Percentiles rank a stretch among this genome's conserved stretches.
Conservation (phyloP, 495 filamentous ascomycete species). For the Tricharina praecox region DNA sequence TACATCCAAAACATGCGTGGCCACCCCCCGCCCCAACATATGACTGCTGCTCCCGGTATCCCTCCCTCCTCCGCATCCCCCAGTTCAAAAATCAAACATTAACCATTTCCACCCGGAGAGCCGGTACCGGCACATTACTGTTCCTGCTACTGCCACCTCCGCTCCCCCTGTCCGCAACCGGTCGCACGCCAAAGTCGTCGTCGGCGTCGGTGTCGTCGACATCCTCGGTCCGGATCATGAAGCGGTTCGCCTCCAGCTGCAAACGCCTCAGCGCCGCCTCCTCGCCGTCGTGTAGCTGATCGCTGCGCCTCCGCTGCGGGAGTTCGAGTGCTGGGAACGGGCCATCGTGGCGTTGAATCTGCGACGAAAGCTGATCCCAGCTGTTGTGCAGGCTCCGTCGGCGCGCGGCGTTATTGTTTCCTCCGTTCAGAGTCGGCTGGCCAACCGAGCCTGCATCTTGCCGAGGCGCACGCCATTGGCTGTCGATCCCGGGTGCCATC, state of each 20-base stretch:
- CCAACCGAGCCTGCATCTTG: background rate
- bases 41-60: too few species aligned
- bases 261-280: background rate
- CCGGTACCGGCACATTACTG: background rate
- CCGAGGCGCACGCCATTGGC: background rate
- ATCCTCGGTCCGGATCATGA: background rate
- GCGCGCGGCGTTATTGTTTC: too few species aligned
- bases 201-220: background rate
- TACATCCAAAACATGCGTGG: too few species aligned
- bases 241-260: background rate
- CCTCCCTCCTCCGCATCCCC: too few species aligned
- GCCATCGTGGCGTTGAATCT: background rate
- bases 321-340: background rate
- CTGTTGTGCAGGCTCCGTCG: background rate
- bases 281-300: background rate
- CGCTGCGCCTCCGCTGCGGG: background rate
- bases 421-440: too few species aligned
- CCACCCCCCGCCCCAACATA: too few species aligned
- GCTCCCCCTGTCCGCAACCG: background rate
- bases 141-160: too few species aligned
- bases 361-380: background rate
- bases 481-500: background rate
- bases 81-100: too few species aligned
- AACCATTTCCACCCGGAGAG: background rate
- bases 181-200: background rate